phyloP scores from a whole-genome alignment of 2,329 filamentous ascomycete genomes.

The Penicillium sp. region DNA sequence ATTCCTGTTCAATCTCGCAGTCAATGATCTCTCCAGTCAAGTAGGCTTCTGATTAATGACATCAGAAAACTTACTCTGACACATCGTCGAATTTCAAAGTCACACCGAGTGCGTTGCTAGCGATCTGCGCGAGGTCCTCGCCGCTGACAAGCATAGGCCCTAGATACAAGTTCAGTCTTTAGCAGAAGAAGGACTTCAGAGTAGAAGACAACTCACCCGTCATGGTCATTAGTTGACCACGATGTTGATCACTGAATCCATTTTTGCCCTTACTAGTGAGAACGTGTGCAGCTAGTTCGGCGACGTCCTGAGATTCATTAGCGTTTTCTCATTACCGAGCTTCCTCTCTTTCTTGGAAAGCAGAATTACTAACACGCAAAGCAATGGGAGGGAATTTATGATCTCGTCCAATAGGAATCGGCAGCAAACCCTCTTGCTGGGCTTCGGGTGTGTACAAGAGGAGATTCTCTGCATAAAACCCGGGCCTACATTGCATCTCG shows the following conservation, averaged over 20 bases:
- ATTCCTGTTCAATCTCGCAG: constrained; percentile 12
- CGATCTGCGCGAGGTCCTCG: constrained; percentile 45
- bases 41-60: neutral
- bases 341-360: neutral
- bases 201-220: constrained; percentile 33
- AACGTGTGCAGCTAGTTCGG: constrained; percentile 47
- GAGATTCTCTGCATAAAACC: constrained; percentile 53
- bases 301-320: constrained; percentile 38
- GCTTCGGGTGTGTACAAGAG: constrained; percentile 47
- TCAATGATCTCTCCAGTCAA: neutral
- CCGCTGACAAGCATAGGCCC: constrained; percentile 47
- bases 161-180: constrained; percentile 12
- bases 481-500: constrained; percentile 32
- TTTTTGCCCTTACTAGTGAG: constrained; percentile 47
- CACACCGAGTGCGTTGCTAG: constrained; percentile 42
- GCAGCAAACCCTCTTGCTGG: constrained; percentile 42
- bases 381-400: constrained; percentile 52
- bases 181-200: neutral
- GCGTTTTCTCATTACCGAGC: neutral
- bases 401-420: constrained; percentile 45
- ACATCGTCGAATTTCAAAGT: constrained; percentile 47
- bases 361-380: constrained; percentile 36
- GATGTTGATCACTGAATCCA: constrained; percentile 48
- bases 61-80: constrained; percentile 33
- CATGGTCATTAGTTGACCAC: constrained; percentile 52